These are phyloP conservation scores for Chondrostereum purpureum DNA, from an alignment of 1,284 basidiomycete species.

Conservation along the genomic window DNA sequence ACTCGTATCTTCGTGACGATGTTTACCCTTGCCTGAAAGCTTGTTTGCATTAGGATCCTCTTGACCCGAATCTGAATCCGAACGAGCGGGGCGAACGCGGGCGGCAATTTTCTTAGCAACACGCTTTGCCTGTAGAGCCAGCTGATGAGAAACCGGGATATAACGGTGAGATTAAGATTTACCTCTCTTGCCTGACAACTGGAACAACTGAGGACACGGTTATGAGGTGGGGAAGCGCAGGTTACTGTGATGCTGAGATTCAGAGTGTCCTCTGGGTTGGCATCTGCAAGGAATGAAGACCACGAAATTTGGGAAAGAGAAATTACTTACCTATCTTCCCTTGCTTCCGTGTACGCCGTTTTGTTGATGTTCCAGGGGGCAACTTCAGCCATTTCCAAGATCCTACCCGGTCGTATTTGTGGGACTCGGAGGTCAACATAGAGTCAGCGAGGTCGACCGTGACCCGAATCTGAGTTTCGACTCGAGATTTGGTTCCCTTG, in stretches of 20 bases:
- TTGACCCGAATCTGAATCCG: constrained; percentile 68
- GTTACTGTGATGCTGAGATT: constrained; percentile 63
- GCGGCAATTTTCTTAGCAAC: constrained; percentile 81
- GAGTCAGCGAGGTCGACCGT: constrained; percentile 69
- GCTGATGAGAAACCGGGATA: constrained; percentile 8
- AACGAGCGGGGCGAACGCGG: constrained; percentile 58
- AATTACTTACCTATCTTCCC: constrained; percentile 68
- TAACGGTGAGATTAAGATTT: constrained; percentile 11
- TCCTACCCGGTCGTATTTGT: constrained; percentile 67
- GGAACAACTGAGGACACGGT: constrained; percentile 74
- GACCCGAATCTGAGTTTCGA: constrained; percentile 88
- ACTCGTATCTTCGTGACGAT: constrained; percentile 63
- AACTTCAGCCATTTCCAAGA: constrained; percentile 81
- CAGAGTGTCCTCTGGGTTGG: constrained; percentile 64
- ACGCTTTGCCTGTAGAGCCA: constrained; percentile 63
- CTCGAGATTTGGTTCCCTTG: constrained; percentile 85
- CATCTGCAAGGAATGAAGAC: constrained; percentile 44
- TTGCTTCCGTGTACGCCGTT: constrained; percentile 78
- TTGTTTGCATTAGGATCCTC: constrained; percentile 36
- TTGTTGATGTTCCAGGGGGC: constrained; percentile 74
- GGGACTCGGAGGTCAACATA: constrained; percentile 53
- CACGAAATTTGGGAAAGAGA: constrained; percentile 8
- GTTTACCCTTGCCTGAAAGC: constrained; percentile 23
- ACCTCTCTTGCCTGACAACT: constrained; percentile 84
- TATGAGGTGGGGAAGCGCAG: constrained; percentile 74